A percentile compares a stretch with the other conserved stretches of the same genome.
These are phyloP conservation scores for Saccharomyces eubayanus DNA, from an alignment of 805 yeast genomes.

Conservation along the genomic window DNA sequence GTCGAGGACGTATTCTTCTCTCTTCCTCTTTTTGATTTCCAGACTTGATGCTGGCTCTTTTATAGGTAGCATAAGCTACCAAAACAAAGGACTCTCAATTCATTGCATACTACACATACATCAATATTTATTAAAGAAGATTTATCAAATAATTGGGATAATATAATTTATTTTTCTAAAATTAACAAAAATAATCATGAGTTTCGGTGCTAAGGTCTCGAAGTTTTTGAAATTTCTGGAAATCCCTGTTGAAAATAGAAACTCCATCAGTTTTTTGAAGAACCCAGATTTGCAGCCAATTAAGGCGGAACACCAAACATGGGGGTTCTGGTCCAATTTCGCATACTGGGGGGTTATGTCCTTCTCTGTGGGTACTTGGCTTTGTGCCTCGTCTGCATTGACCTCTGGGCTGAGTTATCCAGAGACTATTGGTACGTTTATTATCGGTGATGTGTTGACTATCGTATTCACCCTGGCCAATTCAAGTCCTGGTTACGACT, in stretches of 20 bases:
- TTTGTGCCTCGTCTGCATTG: conserved; percentile 39
- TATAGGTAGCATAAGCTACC: too few species aligned
- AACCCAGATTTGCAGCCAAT: conserved; percentile 31
- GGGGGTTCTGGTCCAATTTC: conserved; percentile 36
- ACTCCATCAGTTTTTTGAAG: conserved; percentile 25
- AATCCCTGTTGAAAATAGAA: conserved; percentile 28
- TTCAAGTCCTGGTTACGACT: conserved; percentile 41
- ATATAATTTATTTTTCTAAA: too few species aligned
- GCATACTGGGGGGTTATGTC: conserved; percentile 41
- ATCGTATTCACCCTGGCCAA: conserved; percentile 38
- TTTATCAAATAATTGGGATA: too few species aligned
- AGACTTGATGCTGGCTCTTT: too few species aligned
- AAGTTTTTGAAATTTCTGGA: conserved; percentile 17
- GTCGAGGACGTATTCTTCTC: too few species aligned
- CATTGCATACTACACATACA: too few species aligned
- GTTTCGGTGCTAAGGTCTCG: background rate
- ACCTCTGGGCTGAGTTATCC: conserved; percentile 39
- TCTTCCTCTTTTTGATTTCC: too few species aligned
- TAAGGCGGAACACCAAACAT: conserved; percentile 24
- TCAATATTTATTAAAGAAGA: too few species aligned
- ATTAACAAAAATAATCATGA: background rate
- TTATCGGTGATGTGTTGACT: conserved; percentile 41
- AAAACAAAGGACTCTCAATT: too few species aligned
- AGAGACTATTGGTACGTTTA: conserved; percentile 38
- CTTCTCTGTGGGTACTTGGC: conserved; percentile 40